Evolutionary conservation across 257 asterid genomes (phyloP).

Genomic region (Jaltomata sinuosa): DNA sequence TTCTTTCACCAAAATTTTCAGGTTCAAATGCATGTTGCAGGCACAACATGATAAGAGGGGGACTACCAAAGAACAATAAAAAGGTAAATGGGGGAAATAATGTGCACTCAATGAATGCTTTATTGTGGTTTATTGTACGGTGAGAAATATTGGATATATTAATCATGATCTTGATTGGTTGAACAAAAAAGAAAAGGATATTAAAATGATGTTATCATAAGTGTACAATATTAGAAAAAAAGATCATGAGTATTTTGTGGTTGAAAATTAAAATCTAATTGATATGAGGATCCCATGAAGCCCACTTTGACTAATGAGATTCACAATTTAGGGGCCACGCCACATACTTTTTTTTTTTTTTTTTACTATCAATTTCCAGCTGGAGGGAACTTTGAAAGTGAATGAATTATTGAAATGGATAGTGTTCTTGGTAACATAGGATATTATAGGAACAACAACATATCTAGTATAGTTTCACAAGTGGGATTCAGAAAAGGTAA

Average conservation of each 20-base stretch:
- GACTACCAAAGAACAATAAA: constrained; percentile 4
- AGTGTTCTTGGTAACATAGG: constrained; percentile 3
- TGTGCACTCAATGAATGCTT: constrained; percentile 10
- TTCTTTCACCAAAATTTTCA: background rate
- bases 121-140: constrained; percentile 7
- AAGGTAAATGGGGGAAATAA: background rate
- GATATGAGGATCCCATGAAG: constrained; percentile 14
- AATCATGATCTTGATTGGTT: constrained; percentile 25
- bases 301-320: constrained; percentile 7
- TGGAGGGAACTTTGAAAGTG: constrained; percentile 37
- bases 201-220: background rate
- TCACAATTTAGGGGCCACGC: background rate
- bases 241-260: constrained; percentile 12
- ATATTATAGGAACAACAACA: no score
- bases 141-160: constrained; percentile 10
- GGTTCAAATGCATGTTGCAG: background rate
- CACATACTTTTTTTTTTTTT: background rate
- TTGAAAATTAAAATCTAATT: constrained; percentile 13
- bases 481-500: no score
- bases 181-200: background rate
- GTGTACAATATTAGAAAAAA: background rate
- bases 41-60: background rate
- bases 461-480: no score
- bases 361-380: constrained; percentile 30
- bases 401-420: constrained; percentile 48